Percentiles rank a stretch among this genome's conserved stretches.
Conservation (phyloP, 164 flowering plant genomes). For the Chimonanthus praecox region DNA sequence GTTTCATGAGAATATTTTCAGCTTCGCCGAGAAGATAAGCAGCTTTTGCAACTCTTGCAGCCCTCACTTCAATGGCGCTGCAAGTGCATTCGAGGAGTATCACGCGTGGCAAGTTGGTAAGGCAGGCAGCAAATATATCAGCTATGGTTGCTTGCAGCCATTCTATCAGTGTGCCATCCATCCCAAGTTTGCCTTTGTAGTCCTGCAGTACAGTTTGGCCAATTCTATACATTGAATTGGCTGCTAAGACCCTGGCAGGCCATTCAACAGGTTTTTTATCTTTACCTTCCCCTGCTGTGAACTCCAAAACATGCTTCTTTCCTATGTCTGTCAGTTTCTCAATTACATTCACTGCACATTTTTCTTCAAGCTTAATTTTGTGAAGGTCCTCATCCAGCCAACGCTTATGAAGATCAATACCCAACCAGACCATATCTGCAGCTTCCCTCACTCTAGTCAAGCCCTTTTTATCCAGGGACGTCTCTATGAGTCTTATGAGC, state of each 20-base stretch:
- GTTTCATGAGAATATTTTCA: slow-evolving; percentile 32
- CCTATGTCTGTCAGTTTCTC: slow-evolving; percentile 31
- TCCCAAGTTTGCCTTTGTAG: slow-evolving; percentile 2
- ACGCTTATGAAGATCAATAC: slow-evolving; percentile 40
- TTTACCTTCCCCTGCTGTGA: slow-evolving; percentile 9
- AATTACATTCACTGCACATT: slow-evolving; percentile 31
- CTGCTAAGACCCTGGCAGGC: slow-evolving; percentile 27
- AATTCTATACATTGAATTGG: slow-evolving; percentile 58
- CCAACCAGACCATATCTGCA: slow-evolving; percentile 46
- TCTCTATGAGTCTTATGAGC: slow-evolving; percentile 36
- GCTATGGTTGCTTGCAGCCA: slow-evolving; percentile 27
- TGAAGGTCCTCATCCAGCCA: slow-evolving; percentile 53
- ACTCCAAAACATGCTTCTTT: slow-evolving; percentile 26
- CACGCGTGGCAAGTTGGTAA: slow-evolving; percentile 32
- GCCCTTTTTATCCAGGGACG: slow-evolving; percentile 23
- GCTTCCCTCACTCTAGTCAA: slow-evolving; percentile 33
- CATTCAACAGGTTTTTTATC: slow-evolving; percentile 32
- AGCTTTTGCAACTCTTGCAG: slow-evolving; percentile 22
- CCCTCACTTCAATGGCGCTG: slow-evolving; percentile 34
- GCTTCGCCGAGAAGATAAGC: slow-evolving; percentile 40
- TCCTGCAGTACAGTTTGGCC: slow-evolving; percentile 30
- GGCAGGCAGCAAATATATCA: slow-evolving; percentile 49
- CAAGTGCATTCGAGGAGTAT: slow-evolving; percentile 25
- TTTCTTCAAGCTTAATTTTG: slow-evolving; percentile 26
- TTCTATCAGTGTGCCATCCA: slow-evolving; percentile 25